Conservation (phyloP, 495 filamentous ascomycete species). For the Lophiotrema nucula region DNA sequence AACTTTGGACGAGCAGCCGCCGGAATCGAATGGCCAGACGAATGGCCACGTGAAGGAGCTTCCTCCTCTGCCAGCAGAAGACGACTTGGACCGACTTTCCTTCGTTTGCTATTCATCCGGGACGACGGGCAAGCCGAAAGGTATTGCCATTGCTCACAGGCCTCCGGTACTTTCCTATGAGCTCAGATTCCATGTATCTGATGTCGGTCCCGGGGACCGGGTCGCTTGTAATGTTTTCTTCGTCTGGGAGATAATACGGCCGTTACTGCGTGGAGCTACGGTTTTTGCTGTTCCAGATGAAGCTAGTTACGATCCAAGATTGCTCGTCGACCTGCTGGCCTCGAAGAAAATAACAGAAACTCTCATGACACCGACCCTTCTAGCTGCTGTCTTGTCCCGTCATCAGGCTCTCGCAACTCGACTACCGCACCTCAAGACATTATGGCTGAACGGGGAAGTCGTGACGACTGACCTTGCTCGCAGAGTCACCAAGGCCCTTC, state of each 20-base stretch:
- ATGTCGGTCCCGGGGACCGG: conserved; percentile 61
- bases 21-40: conserved; percentile 17
- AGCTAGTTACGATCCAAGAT: conserved; percentile 64
- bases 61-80: conserved; percentile 50
- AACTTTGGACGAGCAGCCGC: conserved; percentile 42
- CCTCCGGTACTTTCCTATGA: conserved; percentile 66
- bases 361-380: conserved; percentile 70
- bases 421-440: conserved; percentile 57
- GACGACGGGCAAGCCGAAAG: conserved; percentile 67
- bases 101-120: conserved; percentile 65
- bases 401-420: conserved; percentile 56
- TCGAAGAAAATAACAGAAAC: conserved; percentile 62
- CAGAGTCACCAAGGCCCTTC: conserved; percentile 58
- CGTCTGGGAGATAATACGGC: conserved; percentile 70
- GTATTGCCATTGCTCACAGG: conserved; percentile 66
- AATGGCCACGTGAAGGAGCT: conserved; percentile 44
- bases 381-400: conserved; percentile 61
- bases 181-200: conserved; percentile 60
- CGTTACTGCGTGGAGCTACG: conserved; percentile 65
- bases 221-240: conserved; percentile 76
- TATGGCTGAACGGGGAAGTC: conserved; percentile 72
- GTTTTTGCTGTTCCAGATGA: conserved; percentile 66
- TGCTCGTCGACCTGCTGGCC: conserved; percentile 62
- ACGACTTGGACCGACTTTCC: conserved; percentile 63
- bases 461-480: conserved; percentile 66